Base-by-base conservation (phyloP, 23 red algal species). In the Gracilaria domingensis region DNA sequence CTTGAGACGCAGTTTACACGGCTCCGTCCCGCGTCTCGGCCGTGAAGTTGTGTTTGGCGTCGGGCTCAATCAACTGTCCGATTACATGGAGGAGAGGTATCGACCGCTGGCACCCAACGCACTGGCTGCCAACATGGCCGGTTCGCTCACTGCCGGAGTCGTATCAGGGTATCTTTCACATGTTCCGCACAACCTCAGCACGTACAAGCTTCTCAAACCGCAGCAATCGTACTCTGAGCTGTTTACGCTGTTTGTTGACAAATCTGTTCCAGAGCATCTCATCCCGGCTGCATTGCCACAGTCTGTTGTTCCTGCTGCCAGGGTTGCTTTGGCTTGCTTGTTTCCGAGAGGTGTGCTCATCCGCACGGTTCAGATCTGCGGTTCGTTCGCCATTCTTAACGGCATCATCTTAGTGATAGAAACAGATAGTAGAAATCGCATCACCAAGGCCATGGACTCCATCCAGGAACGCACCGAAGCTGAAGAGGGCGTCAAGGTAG, bases 131-230 rank as follows among this genome's bases (percentile, higher is more conserved):
- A 95, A 95, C 70, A 53, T 75, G 35, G 65, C 36, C 33, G 93
- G 93, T 44, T 74, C 58, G 25, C 62, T 95, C 2, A 82, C 42
- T 29, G 93, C 93, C 4, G 93, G 93, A 26, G 93, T 95, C 18
- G 55, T 91, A 17, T 12, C 93, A 1, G 93, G 93, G 0, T 95
- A 95, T 51, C 40, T 90, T 7, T 90, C 85, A 14, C 93, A 95
- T 67, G 93, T 95, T 0, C 93, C 93, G 20, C 93, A 95, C 69
- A 95, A 90, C 69, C 64, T 95, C 37, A 90, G 85, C 81, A 92
- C 93, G 42, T 90, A 77, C 23, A 90, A 86, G 57, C 60, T 95
- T 18, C 78, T 95, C 60, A 60, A 85, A 14, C 93, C 93, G 17
- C 40, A 53, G 37, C 91, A 92, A 66, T 56, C 65, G 18, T 95